Base-by-base conservation (phyloP, 805 yeast genomes). In the Spathaspora boniae region DNA sequence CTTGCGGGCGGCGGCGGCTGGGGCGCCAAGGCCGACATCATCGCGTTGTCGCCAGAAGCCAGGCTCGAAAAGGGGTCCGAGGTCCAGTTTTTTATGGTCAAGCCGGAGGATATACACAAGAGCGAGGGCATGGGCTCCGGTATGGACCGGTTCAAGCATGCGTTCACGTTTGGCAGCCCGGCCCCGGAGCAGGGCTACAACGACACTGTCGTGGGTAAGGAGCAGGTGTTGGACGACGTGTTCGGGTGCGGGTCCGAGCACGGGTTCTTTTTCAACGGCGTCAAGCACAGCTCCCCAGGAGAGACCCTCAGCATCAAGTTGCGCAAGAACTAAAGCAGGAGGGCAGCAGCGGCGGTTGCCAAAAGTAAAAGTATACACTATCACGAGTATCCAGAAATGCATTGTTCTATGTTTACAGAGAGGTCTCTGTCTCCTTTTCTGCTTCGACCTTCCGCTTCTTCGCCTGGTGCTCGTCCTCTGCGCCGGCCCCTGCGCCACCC, bases 1-100 rank as follows among this genome's bases (percentile, higher is more conserved):
- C 65, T 78, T 23, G 88, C 86, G 4, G 88, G 88, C 4, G 88
- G 88, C 2, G 82, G 86, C 2, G 79, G 81, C 2, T 82, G 87
- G 87, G 85, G 86, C 1, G 75, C 79, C 19, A 74, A 81, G 37
- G 78, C 83, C 2, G 74, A 74, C 22, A 74, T 78, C 51, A 62
- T 82, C n/a, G 88, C 78, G 1, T 51, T 82, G 9, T 82, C 82
- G 19, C 80, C 86, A 1, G 70, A 70, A 2, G 80, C 80, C 1
- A 48, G 59, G 16, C 47, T 71, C 5, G 36, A 36, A 2, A 56
- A 49, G n/a, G 80, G 80, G n/a, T 71, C 68, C 43, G 48, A 51
- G 25, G 56, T 77, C 26, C 62, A 68, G 41, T 76, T 77, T 46
- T 65, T 42, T 49, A 68, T 67, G 72, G 48, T 68, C 18, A 62